Percentiles rank a stretch among this genome's conserved stretches.
These are phyloP conservation scores for Trypanosoma platydactyli DNA, from an alignment of 208 protist genomes.

Conservation along the genomic window DNA sequence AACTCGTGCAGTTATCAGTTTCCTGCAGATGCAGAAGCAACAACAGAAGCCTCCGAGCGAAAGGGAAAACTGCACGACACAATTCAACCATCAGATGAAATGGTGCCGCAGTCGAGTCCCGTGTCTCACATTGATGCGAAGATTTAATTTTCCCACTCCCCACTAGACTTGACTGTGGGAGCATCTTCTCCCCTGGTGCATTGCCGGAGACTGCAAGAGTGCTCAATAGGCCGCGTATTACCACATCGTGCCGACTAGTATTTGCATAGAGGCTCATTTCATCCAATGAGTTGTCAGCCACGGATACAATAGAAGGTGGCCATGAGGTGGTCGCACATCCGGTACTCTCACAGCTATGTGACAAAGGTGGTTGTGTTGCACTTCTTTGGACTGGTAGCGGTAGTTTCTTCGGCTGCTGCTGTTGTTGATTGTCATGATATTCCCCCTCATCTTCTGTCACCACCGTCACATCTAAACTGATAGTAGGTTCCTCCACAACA, in stretches of 20 bases:
- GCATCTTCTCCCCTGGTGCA: constrained; percentile 10
- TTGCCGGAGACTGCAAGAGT: neutral
- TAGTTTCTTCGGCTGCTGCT: neutral
- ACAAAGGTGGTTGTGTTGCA: neutral
- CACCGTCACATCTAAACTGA: constrained; percentile 10
- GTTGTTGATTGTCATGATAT: neutral
- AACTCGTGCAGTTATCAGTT: constrained; percentile 6
- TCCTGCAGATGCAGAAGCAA: constrained; percentile 46
- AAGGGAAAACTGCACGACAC: constrained; percentile 46
- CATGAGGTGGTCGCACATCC: neutral
- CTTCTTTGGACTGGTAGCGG: too few species aligned
- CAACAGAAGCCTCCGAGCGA: constrained; percentile 48
- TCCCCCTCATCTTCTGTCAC: constrained; percentile 2
- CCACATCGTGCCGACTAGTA: neutral
- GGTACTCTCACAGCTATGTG: neutral
- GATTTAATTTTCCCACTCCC: neutral
- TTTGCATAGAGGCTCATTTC: neutral
- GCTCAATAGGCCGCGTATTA: neutral
- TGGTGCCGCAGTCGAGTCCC: neutral
- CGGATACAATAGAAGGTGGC: constrained; percentile 8
- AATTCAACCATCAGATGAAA: constrained; percentile 38
- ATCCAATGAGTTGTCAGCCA: constrained; percentile 3
- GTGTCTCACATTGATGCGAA: neutral
- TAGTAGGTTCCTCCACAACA: constrained; percentile 11
- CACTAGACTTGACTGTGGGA: neutral